Evolutionary conservation across 2,329 filamentous ascomycete species (phyloP).

Genomic region (Waltergamsia citrina): DNA sequence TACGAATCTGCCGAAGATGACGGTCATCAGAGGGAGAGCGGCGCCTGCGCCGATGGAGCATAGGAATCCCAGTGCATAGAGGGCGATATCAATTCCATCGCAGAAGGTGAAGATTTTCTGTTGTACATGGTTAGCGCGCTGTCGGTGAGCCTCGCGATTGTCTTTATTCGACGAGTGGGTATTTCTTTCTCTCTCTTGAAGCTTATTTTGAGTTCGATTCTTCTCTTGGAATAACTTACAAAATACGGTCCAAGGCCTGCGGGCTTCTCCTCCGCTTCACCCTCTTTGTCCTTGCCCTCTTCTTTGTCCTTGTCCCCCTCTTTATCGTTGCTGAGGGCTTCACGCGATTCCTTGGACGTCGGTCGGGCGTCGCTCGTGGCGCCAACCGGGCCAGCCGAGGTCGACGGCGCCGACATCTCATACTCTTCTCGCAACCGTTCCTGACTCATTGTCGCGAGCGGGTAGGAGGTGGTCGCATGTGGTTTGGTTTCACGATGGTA

Average conservation of each 20-base stretch:
- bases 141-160: not conserved
- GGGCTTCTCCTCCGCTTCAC: conserved; percentile 1
- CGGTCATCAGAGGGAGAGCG: conserved; percentile 70
- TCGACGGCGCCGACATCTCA: conserved; percentile 4
- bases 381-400: conserved; percentile 1
- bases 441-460: conserved; percentile 2
- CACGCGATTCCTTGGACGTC: conserved; percentile 1
- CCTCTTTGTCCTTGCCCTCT: conserved; percentile 1
- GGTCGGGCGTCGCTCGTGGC: conserved; percentile 2
- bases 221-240: conserved; percentile 1
- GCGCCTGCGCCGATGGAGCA: conserved; percentile 59
- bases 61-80: conserved; percentile 1
- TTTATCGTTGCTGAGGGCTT: conserved; percentile 3
- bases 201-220: not conserved
- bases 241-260: conserved; percentile 3
- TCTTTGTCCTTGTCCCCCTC: conserved; percentile 1
- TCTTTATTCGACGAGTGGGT: not conserved
- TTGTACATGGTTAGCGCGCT: conserved; percentile 1
- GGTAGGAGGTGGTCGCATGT: conserved; percentile 2
- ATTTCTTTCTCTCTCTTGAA: not conserved
- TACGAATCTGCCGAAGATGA: conserved; percentile 70
- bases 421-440: conserved; percentile 2
- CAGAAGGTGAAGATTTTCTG: conserved; percentile 4
- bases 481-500: not conserved
- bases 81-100: not conserved